Base-by-base conservation (phyloP, 2,329 filamentous ascomycete species). In the Sporothrix phasma region DNA sequence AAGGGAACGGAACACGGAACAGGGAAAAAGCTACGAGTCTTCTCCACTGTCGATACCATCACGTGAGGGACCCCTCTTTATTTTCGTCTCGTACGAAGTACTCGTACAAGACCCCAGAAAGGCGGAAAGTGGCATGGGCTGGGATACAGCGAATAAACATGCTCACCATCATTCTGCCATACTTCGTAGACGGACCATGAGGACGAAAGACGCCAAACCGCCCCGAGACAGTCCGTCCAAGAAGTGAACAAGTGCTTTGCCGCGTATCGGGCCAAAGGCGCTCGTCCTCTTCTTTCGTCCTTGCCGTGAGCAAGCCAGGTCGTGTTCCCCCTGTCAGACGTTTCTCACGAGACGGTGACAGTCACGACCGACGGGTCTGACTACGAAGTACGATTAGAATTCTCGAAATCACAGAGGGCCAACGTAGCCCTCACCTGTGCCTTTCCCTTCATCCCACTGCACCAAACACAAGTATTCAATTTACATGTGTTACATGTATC, bases 91-190 rank as follows among this genome's bases (percentile, higher is more conserved):
- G 41, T 34, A n/a, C n/a, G n/a, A n/a, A n/a, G n/a, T n/a, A n/a
- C n/a, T n/a, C n/a, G n/a, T n/a, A n/a, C n/a, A 43, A 17, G 37
- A n/a, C 39, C n/a, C n/a, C n/a, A n/a, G 34, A 45, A 19, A 43
- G 39, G n/a, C 15, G 7, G 15, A 56, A 39, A 22, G 5, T 37
- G 24, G 24, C 37, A 11, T 22, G 29, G 45, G 45, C 34, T 37
- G 15, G n/a, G n/a, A 59, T 58, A 58, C 37, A 59, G 56, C 56
- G 56, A 45, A 45, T 45, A 45, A 59, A 59, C 45, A 31, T 43
- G 56, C 56, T 45, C 24, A 22, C 37, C 37, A 17, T 7, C n/a
- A 2, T 29, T n/a, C 19, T 37, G 8, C 34, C 34, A 34, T 34
- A 34, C 31, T 34, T 5, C 5, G 8, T 34, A 54, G 51, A 54